Evolutionary conservation across 164 flowering plant species (phyloP), one percentile per base, ranked within the genome.

Genomic region (Nymphaea thermarum): DNA sequence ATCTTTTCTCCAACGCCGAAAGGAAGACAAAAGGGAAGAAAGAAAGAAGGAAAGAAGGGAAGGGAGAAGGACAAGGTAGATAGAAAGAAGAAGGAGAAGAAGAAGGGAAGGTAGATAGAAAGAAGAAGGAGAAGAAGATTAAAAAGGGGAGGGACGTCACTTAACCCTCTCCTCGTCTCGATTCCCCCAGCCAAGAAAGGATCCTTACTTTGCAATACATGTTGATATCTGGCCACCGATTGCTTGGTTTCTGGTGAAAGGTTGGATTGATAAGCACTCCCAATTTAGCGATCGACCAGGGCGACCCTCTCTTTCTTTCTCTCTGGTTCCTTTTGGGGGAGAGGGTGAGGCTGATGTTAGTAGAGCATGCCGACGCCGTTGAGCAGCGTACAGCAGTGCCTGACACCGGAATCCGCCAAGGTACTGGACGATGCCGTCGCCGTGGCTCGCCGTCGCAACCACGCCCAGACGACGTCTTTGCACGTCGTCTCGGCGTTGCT

Each of bases 281-380:
- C 36, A 25, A 25, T 25, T 25, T 25, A 25, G 36, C 36, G 36
- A 25, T 25, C 36, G 36, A 25, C 36, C 36, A 25, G 36, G 36
- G 36, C 36, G 36, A 25, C 1, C n/a, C n/a, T n/a, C n/a, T n/a
- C n/a, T 25, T 25, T 25, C 36, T 25, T n/a, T n/a, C 36, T 25
- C 36, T 25, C 36, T 25, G 57, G 14, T 51, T 51, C 3, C 12
- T 15, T 15, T 51, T 4, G 57, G 8, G 57, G 57, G 0, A 8
- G 57, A 4, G 8, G 3, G 57, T 10, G 8, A 8, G 57, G 8
- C 14, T 51, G 57, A 68, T 70, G 75, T 64, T 76, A 55, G 74
- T 75, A 83, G 82, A 82, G 80, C 77, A 91, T 91, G 97, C 96
- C 90, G 47, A 87, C 91, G 80, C 89, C 93, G 83, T 90, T 91